A percentile compares a stretch with the other conserved stretches of the same genome.
Evolutionary conservation across 108 stramenopile genomes (phyloP).

Genomic region (Aureococcus anophagefferens): DNA sequence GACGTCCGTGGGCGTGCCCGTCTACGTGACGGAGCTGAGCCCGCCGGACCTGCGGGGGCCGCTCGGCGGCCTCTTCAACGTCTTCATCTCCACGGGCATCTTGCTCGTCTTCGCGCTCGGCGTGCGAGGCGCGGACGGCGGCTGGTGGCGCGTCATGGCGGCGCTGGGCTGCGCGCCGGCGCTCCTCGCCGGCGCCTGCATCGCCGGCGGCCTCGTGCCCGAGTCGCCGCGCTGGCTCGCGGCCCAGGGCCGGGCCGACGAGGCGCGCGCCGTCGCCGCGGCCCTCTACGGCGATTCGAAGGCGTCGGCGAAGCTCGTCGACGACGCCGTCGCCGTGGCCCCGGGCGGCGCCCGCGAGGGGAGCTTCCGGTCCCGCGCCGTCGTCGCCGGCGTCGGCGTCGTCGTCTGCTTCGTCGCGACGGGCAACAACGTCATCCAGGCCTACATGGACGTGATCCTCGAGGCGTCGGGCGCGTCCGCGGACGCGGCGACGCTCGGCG

Average conservation of each 20-base stretch:
- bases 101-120: not conserved
- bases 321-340: too few relatives aligned
- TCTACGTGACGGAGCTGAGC: not conserved
- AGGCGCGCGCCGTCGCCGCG: not conserved
- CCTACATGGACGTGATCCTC: too few relatives aligned
- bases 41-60: too few relatives aligned
- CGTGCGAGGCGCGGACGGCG: not conserved
- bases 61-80: not conserved
- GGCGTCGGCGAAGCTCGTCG: too few relatives aligned
- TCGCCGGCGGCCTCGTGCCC: not conserved
- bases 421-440: too few relatives aligned
- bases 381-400: too few relatives aligned
- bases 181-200: not conserved
- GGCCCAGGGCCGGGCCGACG: not conserved
- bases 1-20: not conserved
- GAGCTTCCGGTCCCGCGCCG: too few relatives aligned
- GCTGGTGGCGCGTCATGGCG: not conserved
- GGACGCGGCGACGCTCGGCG: too few relatives aligned
- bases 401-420: too few relatives aligned
- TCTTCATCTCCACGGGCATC: not conserved
- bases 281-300: too few relatives aligned
- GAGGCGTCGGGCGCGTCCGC: too few relatives aligned
- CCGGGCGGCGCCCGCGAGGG: too few relatives aligned
- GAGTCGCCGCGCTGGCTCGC: not conserved
- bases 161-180: not conserved